Base-by-base conservation (phyloP, 805 yeast species). In the Yamadazyma philogaea region DNA sequence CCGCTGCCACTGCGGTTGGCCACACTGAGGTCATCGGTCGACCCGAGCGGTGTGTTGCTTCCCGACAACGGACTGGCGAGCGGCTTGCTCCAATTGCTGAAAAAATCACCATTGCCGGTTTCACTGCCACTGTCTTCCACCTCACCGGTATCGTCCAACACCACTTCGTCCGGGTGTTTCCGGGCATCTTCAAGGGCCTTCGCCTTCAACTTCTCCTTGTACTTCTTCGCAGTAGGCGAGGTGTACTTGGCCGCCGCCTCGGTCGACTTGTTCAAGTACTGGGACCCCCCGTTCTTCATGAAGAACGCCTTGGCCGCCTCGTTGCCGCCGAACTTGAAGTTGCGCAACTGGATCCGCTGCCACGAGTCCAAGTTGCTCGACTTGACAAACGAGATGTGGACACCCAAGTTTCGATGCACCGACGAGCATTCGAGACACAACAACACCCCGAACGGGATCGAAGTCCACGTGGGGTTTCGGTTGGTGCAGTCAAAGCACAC, bases 401-500 rank as follows among this genome's bases (percentile, higher is more conserved):
- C 97, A 46, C 99, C 99, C 67, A 93, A 66, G 63, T 89, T 89
- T 64, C 99, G 80, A 70, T 93, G 99, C 40, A 85, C 88, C 3
- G 98, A 90, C 41, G 96, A 86, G 64, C 99, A 93, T 63, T 93
- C 96, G 47, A 90, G 75, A 70, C 99, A 93, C 45, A 93, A 69
- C 61, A 90, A 78, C 40, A 90, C 86, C 43, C 97, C 99, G 64
- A 87, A 91, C 11, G 98, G 96, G 42, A 91, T 89, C 11, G 98
- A 91, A 3, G 99, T 87, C 99, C 99, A 93, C 0, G 98, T 88
- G 28, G 99, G 98, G 62, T 90, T 90, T 60, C 86, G 88, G 54
- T 90, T 86, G 40, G 84, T 78, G 65, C 99, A 93, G 61, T 93
- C 99, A 66, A 93, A 91, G 67, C 99, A 93, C 30, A 74, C 79